Conservation (phyloP, 176 grass and related monocot genomes). For the Zoysia japonica region DNA sequence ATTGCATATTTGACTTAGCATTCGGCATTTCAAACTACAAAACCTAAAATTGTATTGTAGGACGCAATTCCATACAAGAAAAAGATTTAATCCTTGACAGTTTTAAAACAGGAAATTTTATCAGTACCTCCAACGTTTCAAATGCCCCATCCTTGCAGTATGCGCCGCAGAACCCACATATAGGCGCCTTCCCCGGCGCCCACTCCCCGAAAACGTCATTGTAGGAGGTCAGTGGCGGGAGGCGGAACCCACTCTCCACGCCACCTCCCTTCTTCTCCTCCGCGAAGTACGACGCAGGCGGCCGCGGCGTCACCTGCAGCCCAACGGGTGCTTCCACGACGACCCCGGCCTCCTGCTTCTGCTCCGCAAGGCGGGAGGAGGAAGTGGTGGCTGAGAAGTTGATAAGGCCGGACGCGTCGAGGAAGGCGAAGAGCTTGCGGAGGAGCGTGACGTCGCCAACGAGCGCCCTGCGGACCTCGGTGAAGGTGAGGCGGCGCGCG, state of each 20-base stretch:
- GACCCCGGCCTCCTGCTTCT: slow-evolving; percentile 43
- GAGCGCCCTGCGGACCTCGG: slow-evolving; percentile 75
- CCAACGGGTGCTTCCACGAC: slow-evolving; percentile 66
- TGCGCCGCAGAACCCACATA: slow-evolving; percentile 52
- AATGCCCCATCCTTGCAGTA: slow-evolving; percentile 34
- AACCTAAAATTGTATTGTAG: background rate
- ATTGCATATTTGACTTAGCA: background rate
- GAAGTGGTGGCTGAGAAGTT: slow-evolving; percentile 57
- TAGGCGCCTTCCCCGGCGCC: slow-evolving; percentile 46
- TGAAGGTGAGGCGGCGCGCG: slow-evolving; percentile 67
- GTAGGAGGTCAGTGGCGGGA: slow-evolving; percentile 78
- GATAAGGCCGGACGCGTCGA: slow-evolving; percentile 71
- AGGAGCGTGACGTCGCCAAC: slow-evolving; percentile 73
- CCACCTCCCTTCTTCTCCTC: slow-evolving; percentile 46
- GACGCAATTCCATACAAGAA: background rate
- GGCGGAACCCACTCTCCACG: slow-evolving; percentile 54
- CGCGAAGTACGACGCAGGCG: slow-evolving; percentile 39
- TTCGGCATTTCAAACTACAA: background rate
- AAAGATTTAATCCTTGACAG: background rate
- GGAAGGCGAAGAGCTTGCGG: slow-evolving; percentile 70
- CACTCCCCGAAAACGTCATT: slow-evolving; percentile 76
- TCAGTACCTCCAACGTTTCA: slow-evolving; percentile 59
- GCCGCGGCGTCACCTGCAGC: slow-evolving; percentile 41
- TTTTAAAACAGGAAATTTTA: background rate
- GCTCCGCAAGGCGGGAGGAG: background rate